A percentile compares a stretch with the other conserved stretches of the same genome.
Conservation (phyloP, 768 basidiomycete species). For the Hericium alpestre region DNA sequence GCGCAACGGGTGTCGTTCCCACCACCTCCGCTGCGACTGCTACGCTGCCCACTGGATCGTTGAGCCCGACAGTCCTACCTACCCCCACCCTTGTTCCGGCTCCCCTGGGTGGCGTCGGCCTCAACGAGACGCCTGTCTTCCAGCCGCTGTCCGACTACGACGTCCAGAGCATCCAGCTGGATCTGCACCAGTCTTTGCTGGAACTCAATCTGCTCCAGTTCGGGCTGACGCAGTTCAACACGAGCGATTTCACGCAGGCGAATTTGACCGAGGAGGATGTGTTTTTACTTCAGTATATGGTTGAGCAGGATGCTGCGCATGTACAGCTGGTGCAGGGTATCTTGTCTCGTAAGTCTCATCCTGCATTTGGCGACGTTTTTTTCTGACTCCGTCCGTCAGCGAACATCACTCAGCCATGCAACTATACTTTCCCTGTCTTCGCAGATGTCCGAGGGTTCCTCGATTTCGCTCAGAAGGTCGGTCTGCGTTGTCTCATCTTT, state of each 20-base stretch:
- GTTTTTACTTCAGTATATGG: constrained; percentile 52
- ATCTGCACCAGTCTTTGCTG: constrained; percentile 54
- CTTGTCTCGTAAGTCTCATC: constrained; percentile 25
- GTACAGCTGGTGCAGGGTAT: constrained; percentile 43
- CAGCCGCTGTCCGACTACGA: constrained; percentile 32
- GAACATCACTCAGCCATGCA: constrained; percentile 43
- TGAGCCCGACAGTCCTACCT: background rate
- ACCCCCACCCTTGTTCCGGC: constrained; percentile 5
- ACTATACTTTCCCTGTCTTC: constrained; percentile 41
- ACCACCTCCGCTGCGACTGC: background rate
- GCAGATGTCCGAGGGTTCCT: constrained; percentile 46
- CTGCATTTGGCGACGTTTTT: background rate
- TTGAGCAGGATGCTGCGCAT: constrained; percentile 54
- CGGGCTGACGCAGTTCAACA: constrained; percentile 43
- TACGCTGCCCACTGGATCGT: constrained; percentile 2
- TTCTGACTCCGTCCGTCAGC: constrained; percentile 12
- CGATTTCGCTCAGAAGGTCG: constrained; percentile 46
- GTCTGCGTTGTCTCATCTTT: background rate
- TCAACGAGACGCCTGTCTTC: constrained; percentile 23
- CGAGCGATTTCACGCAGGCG: constrained; percentile 42
- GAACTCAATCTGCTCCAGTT: constrained; percentile 52
- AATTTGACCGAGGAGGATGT: constrained; percentile 44
- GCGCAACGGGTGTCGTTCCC: background rate
- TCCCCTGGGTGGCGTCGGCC: constrained; percentile 19
- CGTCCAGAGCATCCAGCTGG: constrained; percentile 47